Evolutionary conservation across 768 basidiomycete species (phyloP).

Genomic region (Calocera cornea): DNA sequence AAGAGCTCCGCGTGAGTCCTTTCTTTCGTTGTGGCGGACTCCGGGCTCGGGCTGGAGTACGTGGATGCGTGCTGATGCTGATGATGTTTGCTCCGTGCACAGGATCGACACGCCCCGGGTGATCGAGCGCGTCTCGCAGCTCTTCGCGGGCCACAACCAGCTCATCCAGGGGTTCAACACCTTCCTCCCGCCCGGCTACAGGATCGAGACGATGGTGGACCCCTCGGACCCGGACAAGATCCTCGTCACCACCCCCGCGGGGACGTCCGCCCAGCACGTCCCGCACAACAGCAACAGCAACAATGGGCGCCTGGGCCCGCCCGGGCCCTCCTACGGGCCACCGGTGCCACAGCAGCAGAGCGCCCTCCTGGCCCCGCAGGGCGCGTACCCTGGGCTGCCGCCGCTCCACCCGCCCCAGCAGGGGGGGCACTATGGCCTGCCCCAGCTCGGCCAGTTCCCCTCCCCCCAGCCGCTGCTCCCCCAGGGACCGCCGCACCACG

Average conservation of each 20-base stretch:
- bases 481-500: not conserved
- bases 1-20: constrained; percentile 62
- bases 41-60: not conserved
- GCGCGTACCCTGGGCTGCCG: not conserved
- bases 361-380: not conserved
- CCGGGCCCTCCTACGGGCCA: not conserved
- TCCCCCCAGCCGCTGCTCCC: not conserved
- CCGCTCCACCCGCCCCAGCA: not conserved
- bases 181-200: constrained; percentile 86
- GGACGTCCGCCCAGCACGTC: not conserved
- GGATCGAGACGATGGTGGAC: constrained; percentile 45
- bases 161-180: constrained; percentile 99
- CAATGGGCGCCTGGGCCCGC: not conserved
- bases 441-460: not conserved
- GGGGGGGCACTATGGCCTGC: not conserved
- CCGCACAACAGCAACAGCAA: too few relatives aligned
- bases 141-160: constrained; percentile 78
- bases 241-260: not conserved
- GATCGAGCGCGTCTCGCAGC: constrained; percentile 83
- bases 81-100: constrained; percentile 17
- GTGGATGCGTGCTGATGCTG: not conserved
- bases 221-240: constrained; percentile 2
- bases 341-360: not conserved
- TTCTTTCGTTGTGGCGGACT: too few relatives aligned
- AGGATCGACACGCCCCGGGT: constrained; percentile 98